Percentiles rank a stretch among this genome's conserved stretches.
Conservation (phyloP, 108 stramenopile genomes). For the Schizochytrium sp. region DNA sequence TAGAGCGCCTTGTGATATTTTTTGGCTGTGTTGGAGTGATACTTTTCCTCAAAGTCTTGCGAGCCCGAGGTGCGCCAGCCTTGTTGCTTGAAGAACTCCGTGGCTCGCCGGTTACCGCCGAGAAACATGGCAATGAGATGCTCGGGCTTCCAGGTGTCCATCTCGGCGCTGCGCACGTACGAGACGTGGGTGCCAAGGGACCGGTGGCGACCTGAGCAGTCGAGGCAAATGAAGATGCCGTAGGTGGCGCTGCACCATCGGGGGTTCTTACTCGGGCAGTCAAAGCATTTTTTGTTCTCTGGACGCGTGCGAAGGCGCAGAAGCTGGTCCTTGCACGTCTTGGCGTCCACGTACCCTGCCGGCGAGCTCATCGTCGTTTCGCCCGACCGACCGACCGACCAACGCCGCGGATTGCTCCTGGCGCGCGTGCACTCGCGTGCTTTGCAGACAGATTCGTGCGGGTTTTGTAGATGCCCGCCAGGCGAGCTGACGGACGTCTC, state of each 20-base stretch:
- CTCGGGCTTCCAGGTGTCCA: conserved; percentile 20
- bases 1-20: conserved; percentile 33
- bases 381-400: too few relatives aligned
- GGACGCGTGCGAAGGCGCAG: conserved; percentile 19
- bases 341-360: not conserved
- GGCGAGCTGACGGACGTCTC: too few relatives aligned
- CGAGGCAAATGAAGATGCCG: conserved; percentile 94
- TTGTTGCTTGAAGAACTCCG: conserved; percentile 44
- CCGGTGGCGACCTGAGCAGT: conserved; percentile 95
- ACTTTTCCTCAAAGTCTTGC: conserved; percentile 43
- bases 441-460: too few relatives aligned
- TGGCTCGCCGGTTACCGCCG: conserved; percentile 48
- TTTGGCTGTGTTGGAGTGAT: conserved; percentile 34
- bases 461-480: too few relatives aligned
- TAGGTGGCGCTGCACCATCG: conserved; percentile 81
- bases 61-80: conserved; percentile 33
- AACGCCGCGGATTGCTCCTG: too few relatives aligned
- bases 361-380: not conserved
- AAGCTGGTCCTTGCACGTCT: conserved; percentile 12
- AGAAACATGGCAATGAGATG: conserved; percentile 46
- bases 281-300: conserved; percentile 79
- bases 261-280: conserved; percentile 77
- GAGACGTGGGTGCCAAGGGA: conserved; percentile 91
- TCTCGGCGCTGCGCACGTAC: conserved; percentile 77
- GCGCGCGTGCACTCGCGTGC: too few relatives aligned